These are phyloP conservation scores for Xylaria sp. DNA, from an alignment of 2,329 filamentous ascomycete species.

Conservation along the genomic window DNA sequence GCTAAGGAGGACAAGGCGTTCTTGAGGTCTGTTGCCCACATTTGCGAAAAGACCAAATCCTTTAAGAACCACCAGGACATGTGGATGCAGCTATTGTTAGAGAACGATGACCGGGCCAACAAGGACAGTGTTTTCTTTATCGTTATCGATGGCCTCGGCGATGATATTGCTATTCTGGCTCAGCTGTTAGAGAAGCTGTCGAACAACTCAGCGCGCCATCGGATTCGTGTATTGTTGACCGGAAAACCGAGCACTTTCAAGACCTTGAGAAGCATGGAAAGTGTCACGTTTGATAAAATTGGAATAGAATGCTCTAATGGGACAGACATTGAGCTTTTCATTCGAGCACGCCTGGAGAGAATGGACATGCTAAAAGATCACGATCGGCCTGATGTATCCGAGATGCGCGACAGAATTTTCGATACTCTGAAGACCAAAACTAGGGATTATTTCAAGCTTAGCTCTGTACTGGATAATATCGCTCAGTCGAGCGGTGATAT, in stretches of 20 bases:
- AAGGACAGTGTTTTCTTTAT: conserved; percentile 6
- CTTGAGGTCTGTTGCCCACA: neutral
- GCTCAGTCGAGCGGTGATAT: neutral
- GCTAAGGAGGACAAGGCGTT: conserved; percentile 1
- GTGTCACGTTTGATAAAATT: conserved; percentile 1
- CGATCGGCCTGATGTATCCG: neutral
- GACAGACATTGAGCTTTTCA: neutral
- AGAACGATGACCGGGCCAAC: conserved; percentile 5
- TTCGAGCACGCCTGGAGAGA: neutral
- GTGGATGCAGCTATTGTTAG: conserved; percentile 2
- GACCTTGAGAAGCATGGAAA: neutral
- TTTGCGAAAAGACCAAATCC: neutral
- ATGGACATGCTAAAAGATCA: conserved; percentile 4
- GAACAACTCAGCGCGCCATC: neutral
- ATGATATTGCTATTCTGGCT: neutral
- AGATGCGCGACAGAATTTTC: neutral
- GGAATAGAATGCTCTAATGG: neutral
- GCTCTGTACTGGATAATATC: conserved; percentile 6
- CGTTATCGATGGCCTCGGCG: neutral
- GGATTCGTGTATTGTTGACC: conserved; percentile 6
- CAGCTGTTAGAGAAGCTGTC: conserved; percentile 3
- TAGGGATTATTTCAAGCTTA: conserved; percentile 2
- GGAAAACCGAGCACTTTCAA: conserved; percentile 1
- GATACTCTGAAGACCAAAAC: neutral
- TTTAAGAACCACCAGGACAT: conserved; percentile 7